Base-by-base conservation (phyloP, 495 filamentous ascomycete genomes). In the Penicillium samsonianum region DNA sequence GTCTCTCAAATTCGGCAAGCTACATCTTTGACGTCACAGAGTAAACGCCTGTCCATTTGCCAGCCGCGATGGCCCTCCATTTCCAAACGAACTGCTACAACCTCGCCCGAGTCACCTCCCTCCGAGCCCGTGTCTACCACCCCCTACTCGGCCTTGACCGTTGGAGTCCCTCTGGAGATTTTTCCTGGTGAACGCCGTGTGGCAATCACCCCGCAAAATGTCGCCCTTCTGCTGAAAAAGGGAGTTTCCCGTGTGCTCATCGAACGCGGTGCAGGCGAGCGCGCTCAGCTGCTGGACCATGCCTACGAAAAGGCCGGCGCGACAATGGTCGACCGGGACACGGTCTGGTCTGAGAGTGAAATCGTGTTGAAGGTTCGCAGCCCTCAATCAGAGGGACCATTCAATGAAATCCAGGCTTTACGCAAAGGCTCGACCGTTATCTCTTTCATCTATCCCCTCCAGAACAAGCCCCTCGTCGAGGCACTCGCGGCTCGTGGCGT, bases 331-430 rank as follows among this genome's bases (percentile, higher is more conserved):
- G 86, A 90, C 60, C 69, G 74, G 42, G 71, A 79, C 37, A 72
- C 73, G 10, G 73, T 91, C 59, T 92, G 87, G 85, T 78, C 78
- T 23, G 71, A 86, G 50, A 84, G 86, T 58, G 83, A 91, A 69
- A 89, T 93, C 52, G 72, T 93, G 4, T 75, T 93, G 60, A 93
- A 92, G 73, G 88, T 93, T 33, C 84, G 89, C 33, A 84, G 84
- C 9, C 88, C 89, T 0, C 87, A 80, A 57, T 53, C 68, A 2
- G 72, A 78, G 49, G 78, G 73, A 9, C 50, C 70, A 10, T 67
- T 80, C 57, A 82, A 81, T 45, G 88, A 91, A 69, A 76, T 86
- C 6, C 78, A 85, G 56, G 71, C 73, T 41, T 72, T 88, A 42
- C 80, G 80, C 47, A 79, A 84, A 61, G 86, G 83, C 11, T 79